phyloP scores from a whole-genome alignment of 768 basidiomycete species.

The Suillus tomentosus region DNA sequence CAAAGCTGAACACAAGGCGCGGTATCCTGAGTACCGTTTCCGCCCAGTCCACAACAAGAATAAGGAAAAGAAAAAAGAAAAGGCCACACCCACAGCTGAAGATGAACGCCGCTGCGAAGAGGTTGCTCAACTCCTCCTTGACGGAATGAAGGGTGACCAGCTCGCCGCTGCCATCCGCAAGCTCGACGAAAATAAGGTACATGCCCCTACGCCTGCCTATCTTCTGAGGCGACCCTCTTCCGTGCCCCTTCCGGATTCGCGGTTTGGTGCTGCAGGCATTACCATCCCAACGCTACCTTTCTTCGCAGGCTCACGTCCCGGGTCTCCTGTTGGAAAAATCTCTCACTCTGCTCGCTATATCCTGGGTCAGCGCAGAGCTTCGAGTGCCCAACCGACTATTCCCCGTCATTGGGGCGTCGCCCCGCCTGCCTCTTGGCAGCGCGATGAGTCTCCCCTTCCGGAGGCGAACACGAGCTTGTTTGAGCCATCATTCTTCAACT shows the following conservation, averaged over 20 bases:
- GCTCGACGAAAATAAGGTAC: slow-evolving; percentile 41
- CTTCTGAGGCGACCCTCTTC: slow-evolving; percentile 60
- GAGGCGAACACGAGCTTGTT: slow-evolving; percentile 52
- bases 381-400: slow-evolving; percentile 45
- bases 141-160: slow-evolving; percentile 71
- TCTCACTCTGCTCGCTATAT: slow-evolving; percentile 43
- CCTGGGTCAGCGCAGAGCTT: slow-evolving; percentile 51
- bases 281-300: slow-evolving; percentile 46
- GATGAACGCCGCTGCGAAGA: slow-evolving; percentile 45
- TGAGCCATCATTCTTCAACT: slow-evolving; percentile 41
- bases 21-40: slow-evolving; percentile 66
- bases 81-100: slow-evolving; percentile 19
- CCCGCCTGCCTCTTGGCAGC: slow-evolving; percentile 34
- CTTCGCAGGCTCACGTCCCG: slow-evolving; percentile 39
- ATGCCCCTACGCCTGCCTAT: slow-evolving; percentile 27
- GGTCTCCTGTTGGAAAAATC: slow-evolving; percentile 47
- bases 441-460: slow-evolving; percentile 50
- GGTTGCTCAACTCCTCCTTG: slow-evolving; percentile 62
- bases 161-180: slow-evolving; percentile 61
- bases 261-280: slow-evolving; percentile 36
- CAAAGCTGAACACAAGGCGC: slow-evolving; percentile 69
- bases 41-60: slow-evolving; percentile 47
- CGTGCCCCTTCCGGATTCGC: slow-evolving; percentile 55
- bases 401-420: slow-evolving; percentile 29
- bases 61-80: slow-evolving; percentile 44